A percentile compares a stretch with the other conserved stretches of the same genome.
Evolutionary conservation across 2,329 filamentous ascomycete species (phyloP).

Genomic region (Sarocladiaceae sp.): DNA sequence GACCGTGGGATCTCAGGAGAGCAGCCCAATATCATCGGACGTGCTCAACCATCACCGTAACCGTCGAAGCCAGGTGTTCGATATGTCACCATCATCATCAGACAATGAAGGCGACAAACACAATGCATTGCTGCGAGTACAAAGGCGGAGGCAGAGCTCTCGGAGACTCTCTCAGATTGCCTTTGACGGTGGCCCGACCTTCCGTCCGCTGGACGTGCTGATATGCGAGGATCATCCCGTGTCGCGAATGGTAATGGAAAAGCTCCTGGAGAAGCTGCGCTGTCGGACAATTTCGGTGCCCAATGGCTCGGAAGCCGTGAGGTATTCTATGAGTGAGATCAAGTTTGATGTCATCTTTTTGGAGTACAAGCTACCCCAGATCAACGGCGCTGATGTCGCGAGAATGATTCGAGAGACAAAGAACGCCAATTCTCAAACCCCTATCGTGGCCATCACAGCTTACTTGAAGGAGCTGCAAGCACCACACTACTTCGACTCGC

Average conservation of each 20-base stretch:
- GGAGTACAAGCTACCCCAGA: constrained; percentile 90
- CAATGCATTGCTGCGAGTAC: constrained; percentile 84
- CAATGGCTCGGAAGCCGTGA: constrained; percentile 85
- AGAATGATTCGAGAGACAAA: constrained; percentile 97
- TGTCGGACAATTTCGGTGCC: constrained; percentile 89
- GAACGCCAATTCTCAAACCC: constrained; percentile 89
- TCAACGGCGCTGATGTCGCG: constrained; percentile 91
- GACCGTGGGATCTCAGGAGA: constrained; percentile 91
- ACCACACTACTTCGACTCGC: constrained; percentile 88
- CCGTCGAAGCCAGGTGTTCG: constrained; percentile 87
- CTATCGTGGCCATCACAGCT: constrained; percentile 92
- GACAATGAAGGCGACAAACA: constrained; percentile 94
- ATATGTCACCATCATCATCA: constrained; percentile 94
- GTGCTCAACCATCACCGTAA: constrained; percentile 77
- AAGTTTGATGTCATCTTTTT: constrained; percentile 99
- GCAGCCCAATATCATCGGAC: constrained; percentile 65
- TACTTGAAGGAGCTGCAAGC: constrained; percentile 97
- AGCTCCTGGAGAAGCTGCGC: constrained; percentile 86
- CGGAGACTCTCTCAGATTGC: constrained; percentile 87
- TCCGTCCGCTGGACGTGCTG: constrained; percentile 85
- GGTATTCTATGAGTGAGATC: constrained; percentile 92
- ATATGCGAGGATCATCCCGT: constrained; percentile 98
- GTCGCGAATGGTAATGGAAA: constrained; percentile 97
- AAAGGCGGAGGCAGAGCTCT: constrained; percentile 92
- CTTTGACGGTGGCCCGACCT: constrained; percentile 68